Evolutionary conservation across 2,329 filamentous ascomycete species (phyloP), one percentile per base, ranked within the genome.

Genomic region (Raffaelea albimanens): DNA sequence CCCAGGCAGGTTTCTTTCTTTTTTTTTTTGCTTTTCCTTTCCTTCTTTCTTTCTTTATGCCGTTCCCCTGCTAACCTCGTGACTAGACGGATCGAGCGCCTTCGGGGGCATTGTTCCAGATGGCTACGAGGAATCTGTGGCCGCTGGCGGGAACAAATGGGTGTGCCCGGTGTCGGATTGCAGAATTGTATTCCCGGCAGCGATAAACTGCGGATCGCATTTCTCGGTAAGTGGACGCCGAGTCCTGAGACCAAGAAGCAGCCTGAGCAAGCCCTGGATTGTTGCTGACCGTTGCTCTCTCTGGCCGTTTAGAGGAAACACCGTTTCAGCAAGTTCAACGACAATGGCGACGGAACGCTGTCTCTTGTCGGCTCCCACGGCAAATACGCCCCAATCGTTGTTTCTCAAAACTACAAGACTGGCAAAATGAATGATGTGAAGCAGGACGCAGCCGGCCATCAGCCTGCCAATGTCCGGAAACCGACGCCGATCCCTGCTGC

Each of bases 311-410:
- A 52, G 40, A 38, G 21, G 14, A 22, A 46, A 14, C 60, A 62
- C 43, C 51, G 53, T 5, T 46, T 48, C 13, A 31, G 40, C 3
- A 23, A 48, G 20, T 51, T 61, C 11, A 58, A 61, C 23, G 60
- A 63, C 44, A 60, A 62, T 16, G 46, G 56, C 42, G 59, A 63
- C 25, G 61, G 61, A 1, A 63, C 60, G 1, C 40, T 62, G 4
- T 56, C 58, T 13, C 23, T 50, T 2, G 44, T 57, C 5, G 56
- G 25, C 25, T 7, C 13, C 7, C 25, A 29, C 13, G 25, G 13
- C 25, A 13, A n/a, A n/a, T n/a, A n/a, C n/a, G n/a, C n/a, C n/a
- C n/a, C n/a, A n/a, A n/a, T n/a, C n/a, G n/a, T n/a, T n/a, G n/a
- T n/a, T n/a, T n/a, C n/a, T n/a, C n/a, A n/a, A n/a, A n/a, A 29